These are phyloP conservation scores for Torrubiellomyces zombiae DNA, from an alignment of 2,329 filamentous ascomycete genomes.

Conservation along the genomic window DNA sequence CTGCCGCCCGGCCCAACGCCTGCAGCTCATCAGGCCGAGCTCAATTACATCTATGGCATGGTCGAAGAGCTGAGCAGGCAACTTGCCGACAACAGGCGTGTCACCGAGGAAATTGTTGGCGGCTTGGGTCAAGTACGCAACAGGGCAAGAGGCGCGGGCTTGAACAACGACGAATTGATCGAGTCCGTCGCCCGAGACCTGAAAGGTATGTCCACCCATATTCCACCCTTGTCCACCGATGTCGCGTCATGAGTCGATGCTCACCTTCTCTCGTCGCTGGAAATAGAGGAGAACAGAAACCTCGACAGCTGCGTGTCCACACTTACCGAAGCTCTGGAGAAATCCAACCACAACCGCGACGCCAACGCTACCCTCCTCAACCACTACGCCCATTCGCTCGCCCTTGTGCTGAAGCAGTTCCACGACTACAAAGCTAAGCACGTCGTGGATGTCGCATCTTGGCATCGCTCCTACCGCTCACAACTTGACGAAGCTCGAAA, in stretches of 20 bases:
- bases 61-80: slow-evolving; percentile 50
- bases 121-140: slow-evolving; percentile 44
- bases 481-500: slow-evolving; percentile 49
- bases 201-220: slow-evolving; percentile 25
- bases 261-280: slow-evolving; percentile 2
- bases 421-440: slow-evolving; percentile 50
- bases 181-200: slow-evolving; percentile 37
- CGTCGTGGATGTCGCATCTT: slow-evolving; percentile 41
- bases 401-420: slow-evolving; percentile 43
- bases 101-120: slow-evolving; percentile 47
- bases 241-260: too few relatives aligned
- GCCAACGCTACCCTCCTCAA: slow-evolving; percentile 41
- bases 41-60: slow-evolving; percentile 52
- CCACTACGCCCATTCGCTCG: slow-evolving; percentile 40
- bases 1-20: slow-evolving; percentile 38
- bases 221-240: too few relatives aligned
- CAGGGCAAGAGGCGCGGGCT: slow-evolving; percentile 31
- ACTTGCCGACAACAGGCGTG: slow-evolving; percentile 42
- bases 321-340: slow-evolving; percentile 44
- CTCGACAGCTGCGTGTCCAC: slow-evolving; percentile 44
- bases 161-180: slow-evolving; percentile 43
- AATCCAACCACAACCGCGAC: slow-evolving; percentile 41
- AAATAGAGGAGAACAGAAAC: slow-evolving; percentile 43
- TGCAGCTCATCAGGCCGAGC: slow-evolving; percentile 51
- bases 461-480: slow-evolving; percentile 49